Percentiles rank a stretch among this genome's conserved stretches.
These are phyloP conservation scores for Parasitella parasitica DNA, from an alignment of 371 early-diverging fungal genomes.

Conservation along the genomic window DNA sequence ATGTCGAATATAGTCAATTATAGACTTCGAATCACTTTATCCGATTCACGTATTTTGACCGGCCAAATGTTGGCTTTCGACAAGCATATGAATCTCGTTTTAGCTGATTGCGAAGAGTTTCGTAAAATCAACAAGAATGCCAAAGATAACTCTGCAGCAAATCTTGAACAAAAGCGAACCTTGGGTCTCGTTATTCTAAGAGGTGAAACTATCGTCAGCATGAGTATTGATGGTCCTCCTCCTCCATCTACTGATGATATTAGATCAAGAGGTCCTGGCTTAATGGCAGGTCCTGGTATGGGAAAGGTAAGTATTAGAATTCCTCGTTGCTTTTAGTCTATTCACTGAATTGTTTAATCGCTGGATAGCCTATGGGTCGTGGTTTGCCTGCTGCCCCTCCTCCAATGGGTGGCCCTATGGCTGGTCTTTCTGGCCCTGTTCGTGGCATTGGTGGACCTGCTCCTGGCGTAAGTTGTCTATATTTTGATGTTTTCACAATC, in stretches of 20 bases:
- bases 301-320: conserved; percentile 58
- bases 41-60: conserved; percentile 88
- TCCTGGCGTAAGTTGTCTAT: conserved; percentile 51
- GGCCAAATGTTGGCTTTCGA: conserved; percentile 99
- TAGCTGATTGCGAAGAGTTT: conserved; percentile 97
- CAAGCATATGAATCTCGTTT: conserved; percentile 97
- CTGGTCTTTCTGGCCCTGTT: conserved; percentile 85
- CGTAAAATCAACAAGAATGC: conserved; percentile 80
- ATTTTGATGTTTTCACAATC: background rate
- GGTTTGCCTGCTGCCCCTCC: conserved; percentile 85
- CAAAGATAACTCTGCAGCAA: conserved; percentile 49
- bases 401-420: conserved; percentile 52
- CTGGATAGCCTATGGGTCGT: conserved; percentile 85
- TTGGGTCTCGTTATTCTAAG: conserved; percentile 94
- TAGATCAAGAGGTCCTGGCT: conserved; percentile 49
- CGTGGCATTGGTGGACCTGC: conserved; percentile 94
- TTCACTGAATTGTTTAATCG: no score
- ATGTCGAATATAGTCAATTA: conserved; percentile 94
- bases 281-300: conserved; percentile 72
- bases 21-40: conserved; percentile 89
- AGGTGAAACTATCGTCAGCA: conserved; percentile 90
- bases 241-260: conserved; percentile 70
- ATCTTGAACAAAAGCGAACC: conserved; percentile 80
- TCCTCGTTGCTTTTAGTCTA: no score
- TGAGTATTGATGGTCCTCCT: conserved; percentile 92